phyloP scores from a whole-genome alignment of 306 rosid genomes.

The Glycine tomentella region DNA sequence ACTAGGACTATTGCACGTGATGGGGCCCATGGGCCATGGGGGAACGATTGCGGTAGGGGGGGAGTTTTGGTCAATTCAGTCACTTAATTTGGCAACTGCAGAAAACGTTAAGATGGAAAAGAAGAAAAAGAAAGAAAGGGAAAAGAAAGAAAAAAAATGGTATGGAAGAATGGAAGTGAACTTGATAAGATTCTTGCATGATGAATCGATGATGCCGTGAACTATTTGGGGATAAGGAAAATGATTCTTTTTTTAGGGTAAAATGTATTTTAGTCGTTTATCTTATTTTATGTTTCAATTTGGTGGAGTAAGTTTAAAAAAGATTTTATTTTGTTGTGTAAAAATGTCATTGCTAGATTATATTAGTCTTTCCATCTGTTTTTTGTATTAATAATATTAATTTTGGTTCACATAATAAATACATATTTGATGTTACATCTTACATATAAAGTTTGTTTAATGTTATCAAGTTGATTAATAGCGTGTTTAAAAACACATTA shows the following conservation, averaged over 20 bases:
- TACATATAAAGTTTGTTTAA: too few relatives aligned
- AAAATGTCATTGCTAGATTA: too few relatives aligned
- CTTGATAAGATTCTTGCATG: conserved; percentile 49
- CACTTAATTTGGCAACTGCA: conserved; percentile 40
- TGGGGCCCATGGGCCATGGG: conserved; percentile 53
- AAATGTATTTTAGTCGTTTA: neutral
- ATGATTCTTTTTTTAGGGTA: neutral
- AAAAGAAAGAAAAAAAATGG: neutral
- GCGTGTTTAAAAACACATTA: too few relatives aligned
- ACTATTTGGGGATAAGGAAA: conserved; percentile 30
- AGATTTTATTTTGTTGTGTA: too few relatives aligned
- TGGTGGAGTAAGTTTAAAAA: too few relatives aligned
- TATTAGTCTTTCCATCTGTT: too few relatives aligned
- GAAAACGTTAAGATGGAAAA: conserved; percentile 18
- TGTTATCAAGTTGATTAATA: too few relatives aligned
- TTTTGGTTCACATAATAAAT: too few relatives aligned
- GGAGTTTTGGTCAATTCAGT: conserved; percentile 43
- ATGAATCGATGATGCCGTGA: conserved; percentile 40
- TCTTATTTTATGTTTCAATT: neutral
- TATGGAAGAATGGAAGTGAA: conserved; percentile 7
- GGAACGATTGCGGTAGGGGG: neutral
- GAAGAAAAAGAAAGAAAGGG: neutral
- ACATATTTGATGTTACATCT: too few relatives aligned
- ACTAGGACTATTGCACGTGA: conserved; percentile 45
- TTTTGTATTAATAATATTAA: too few relatives aligned